Base-by-base conservation (phyloP, 345 rosid genomes). In the Kandelia obovata region DNA sequence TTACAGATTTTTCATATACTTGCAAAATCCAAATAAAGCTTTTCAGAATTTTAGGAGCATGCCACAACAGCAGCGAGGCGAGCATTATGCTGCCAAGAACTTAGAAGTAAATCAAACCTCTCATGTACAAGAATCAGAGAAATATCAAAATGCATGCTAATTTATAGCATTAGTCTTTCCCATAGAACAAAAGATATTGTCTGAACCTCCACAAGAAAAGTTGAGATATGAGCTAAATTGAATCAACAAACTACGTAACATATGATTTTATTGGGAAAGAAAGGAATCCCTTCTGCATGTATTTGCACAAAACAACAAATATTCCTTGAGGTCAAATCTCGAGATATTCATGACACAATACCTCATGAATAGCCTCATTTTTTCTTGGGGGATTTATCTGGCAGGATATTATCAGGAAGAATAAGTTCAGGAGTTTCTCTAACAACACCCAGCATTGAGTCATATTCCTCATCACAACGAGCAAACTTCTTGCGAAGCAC, bases 361-460 rank as follows among this genome's bases (percentile, higher is more conserved):
- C 71, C 83, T 73, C 66, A 58, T 8, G 23, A 66, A 62, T 63
- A 69, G 73, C 59, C 76, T 91, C 84, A 82, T 75, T 83, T 86
- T 75, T 47, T 79, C 85, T 86, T 88, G 35, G 83, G 72, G 59
- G 79, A 85, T 82, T 88, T 87, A 72, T 72, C 78, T 9, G 78
- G 83, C 56, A 77, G 77, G 62, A 89, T 73, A 71, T 88, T 89
- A 62, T 88, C 85, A 32, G 96, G 92, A 71, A 89, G 93, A 68
- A 78, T 86, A 67, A 91, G 91, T 69, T 91, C 92, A 58, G 96
- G 95, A 35, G 85, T 86, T 83, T 87, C 96, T 30, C 92, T 88
- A 34, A 89, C 86, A 64, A 88, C 87, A 32, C 95, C 96, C 66
- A 94, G 79, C 96, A 91, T 81, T 6, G 96, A 84, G 83, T 91